Percentiles rank a stretch among this genome's conserved stretches.
These are phyloP conservation scores for Aspergillus sp. DNA, from an alignment of 2,329 filamentous ascomycete genomes.

Conservation along the genomic window DNA sequence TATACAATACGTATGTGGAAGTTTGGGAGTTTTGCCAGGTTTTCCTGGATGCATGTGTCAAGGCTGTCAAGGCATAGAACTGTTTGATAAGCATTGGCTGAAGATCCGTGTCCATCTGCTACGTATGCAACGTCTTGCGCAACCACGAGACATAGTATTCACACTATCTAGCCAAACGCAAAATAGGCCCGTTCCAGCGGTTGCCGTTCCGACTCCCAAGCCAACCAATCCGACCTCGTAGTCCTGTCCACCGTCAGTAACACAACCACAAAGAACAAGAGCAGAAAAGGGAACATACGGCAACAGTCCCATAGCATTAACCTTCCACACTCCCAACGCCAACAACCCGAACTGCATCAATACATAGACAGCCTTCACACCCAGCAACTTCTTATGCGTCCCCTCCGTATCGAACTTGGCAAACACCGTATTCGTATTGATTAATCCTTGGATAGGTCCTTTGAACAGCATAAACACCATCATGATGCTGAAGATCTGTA, in stretches of 20 bases:
- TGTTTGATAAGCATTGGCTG: too few relatives aligned
- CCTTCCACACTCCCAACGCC: slow-evolving; percentile 86
- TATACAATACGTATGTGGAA: slow-evolving; percentile 77
- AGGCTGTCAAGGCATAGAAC: slow-evolving; percentile 16
- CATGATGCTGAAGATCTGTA: slow-evolving; percentile 99
- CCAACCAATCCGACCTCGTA: slow-evolving; percentile 93
- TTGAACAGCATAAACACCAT: slow-evolving; percentile 99
- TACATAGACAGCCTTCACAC: slow-evolving; percentile 83
- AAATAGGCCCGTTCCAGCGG: slow-evolving; percentile 61
- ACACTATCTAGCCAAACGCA: slow-evolving; percentile 41
- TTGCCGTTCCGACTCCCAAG: slow-evolving; percentile 76
- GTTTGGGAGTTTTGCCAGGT: slow-evolving; percentile 55
- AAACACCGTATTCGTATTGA: slow-evolving; percentile 81
- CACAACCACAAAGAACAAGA: background rate
- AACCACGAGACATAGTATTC: background rate
- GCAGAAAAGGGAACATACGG: slow-evolving; percentile 56
- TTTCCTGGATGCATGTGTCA: slow-evolving; percentile 45
- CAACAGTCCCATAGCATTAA: slow-evolving; percentile 91
- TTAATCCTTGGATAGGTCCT: slow-evolving; percentile 77
- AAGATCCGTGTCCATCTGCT: too few relatives aligned
- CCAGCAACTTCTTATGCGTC: slow-evolving; percentile 65
- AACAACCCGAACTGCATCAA: slow-evolving; percentile 78
- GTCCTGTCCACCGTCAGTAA: slow-evolving; percentile 53
- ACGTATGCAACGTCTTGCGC: background rate
- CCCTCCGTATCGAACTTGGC: slow-evolving; percentile 79